phyloP scores from a whole-genome alignment of 495 filamentous ascomycete species.

The Amphirosellinia nigrospora region DNA sequence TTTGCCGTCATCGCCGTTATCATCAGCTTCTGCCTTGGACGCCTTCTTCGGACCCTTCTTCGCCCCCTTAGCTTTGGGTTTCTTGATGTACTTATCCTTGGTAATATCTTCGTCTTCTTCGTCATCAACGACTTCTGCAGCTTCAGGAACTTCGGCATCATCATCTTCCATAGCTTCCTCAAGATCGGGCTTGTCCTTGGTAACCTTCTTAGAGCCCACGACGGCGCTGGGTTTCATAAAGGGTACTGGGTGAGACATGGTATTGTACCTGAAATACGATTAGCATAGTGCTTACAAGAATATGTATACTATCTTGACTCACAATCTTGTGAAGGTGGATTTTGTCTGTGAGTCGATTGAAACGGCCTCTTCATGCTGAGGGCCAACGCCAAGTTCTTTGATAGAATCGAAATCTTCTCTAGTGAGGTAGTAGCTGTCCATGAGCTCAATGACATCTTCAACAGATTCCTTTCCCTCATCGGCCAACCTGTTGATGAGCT shows the following conservation, averaged over 20 bases:
- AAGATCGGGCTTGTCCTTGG: conserved; percentile 85
- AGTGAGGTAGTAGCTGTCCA: conserved; percentile 98
- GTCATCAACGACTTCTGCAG: conserved; percentile 66
- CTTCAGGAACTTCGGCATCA: conserved; percentile 67
- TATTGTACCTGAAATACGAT: conserved; percentile 70
- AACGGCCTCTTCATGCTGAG: conserved; percentile 73
- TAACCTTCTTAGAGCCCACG: conserved; percentile 67
- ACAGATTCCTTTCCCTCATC: conserved; percentile 76
- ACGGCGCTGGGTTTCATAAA: conserved; percentile 93
- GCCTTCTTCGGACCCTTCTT: conserved; percentile 63
- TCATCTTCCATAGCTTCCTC: conserved; percentile 97
- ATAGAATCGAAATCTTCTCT: conserved; percentile 93
- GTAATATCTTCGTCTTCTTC: conserved; percentile 78
- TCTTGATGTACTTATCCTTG: conserved; percentile 96
- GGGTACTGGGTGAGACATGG: conserved; percentile 83
- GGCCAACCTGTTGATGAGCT: conserved; percentile 73
- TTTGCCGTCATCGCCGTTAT: conserved; percentile 56
- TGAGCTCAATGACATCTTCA: conserved; percentile 76
- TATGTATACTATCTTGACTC: conserved; percentile 41
- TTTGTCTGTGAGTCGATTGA: conserved; percentile 86
- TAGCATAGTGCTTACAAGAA: not conserved
- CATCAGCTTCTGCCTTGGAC: conserved; percentile 54
- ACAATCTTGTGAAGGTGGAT: conserved; percentile 82
- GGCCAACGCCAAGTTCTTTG: conserved; percentile 87
- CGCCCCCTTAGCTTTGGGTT: conserved; percentile 70